Evolutionary conservation across 768 basidiomycete species (phyloP), one percentile per base, ranked within the genome.

Genomic region (Boletales sp.): DNA sequence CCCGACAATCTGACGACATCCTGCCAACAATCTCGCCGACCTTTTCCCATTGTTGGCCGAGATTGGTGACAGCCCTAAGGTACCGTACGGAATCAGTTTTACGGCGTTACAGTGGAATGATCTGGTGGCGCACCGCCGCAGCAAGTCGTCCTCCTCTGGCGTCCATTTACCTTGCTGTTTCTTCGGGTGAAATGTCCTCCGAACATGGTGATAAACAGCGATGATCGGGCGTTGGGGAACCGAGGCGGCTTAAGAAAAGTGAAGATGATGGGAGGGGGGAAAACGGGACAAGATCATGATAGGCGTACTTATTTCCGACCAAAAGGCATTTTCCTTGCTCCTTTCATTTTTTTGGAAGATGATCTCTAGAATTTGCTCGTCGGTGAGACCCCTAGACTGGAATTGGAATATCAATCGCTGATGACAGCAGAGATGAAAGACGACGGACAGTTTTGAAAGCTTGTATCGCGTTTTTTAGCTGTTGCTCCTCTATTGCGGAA

Each of bases 41-140:
- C 59, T 83, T 86, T 68, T 89, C 86, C 90, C 90, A 93, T 60
- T 83, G 80, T 54, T 86, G 84, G 13, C 90, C 90, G 21, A 83
- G 67, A 42, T 82, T 77, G 7, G 65, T 63, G 15, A 93, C 84
- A 19, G 87, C 87, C 48, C 90, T 92, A 31, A 12, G 27, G 17
- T 24, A 43, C 42, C 50, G 30, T 44, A 52, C 43, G 27, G 15
- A 40, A 3, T 32, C 55, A 40, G 53, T 52, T 13, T 45, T 29
- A 35, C 18, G 40, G 24, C 21, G n/a, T 40, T 49, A 46, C 40
- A 34, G 29, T 29, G 45, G 41, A 43, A 29, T 30, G 14, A 31
- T 11, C 12, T 15, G 21, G 35, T 40, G 9, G 70, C 81, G 54
- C 59, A 90, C 90, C 77, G 75, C 63, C 75, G 74, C 15, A 91